Evolutionary conservation across 78 protist species (phyloP), one percentile per base, ranked within the genome.

Genomic region (Salpingoeca rosetta): DNA sequence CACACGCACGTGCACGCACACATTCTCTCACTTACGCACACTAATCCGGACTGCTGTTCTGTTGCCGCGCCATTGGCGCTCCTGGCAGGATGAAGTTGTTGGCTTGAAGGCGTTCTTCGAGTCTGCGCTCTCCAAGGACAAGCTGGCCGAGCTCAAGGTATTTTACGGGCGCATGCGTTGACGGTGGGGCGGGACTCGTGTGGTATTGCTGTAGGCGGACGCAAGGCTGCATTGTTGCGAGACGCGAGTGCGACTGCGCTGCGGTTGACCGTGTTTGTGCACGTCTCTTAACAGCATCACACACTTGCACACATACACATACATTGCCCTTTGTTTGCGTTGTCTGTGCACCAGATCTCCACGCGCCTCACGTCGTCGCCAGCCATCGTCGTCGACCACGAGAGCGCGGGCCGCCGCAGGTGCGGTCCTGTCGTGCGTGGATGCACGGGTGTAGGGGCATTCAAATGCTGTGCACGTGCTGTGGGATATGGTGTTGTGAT

Each of bases 391-490:
- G 80, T 85, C 10, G 91, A 81, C 28, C 94, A 83, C 45, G 88
- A 80, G 45, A 78, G 91, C 31, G 88, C 91, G 25, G 44, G 92
- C 3, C 78, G 91, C 90, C 91, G 95, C 56, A 76, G 89, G 73
- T 51, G 17, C 65, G 65, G 7, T 7, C 65, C 85, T 94, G 90
- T 84, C 86, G 88, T 39, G 36, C 82, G 93, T 93, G 91, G 82
- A 87, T 42, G n/a, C 25, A 31, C 26, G 3, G n/a, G n/a, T n/a
- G n/a, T n/a, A n/a, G n/a, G n/a, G n/a, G n/a, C n/a, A n/a, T n/a
- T n/a, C n/a, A n/a, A n/a, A n/a, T n/a, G n/a, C n/a, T 44, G 3
- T 17, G 44, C 26, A 22, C 1, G 80, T 12, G 0, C 40, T 22
- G 0, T 7, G 36, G 40, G n/a, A 24, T 2, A 72, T 28, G 22